Evolutionary conservation across 2,329 filamentous ascomycete genomes (phyloP).

Genomic region (Aspergillus japonicus): DNA sequence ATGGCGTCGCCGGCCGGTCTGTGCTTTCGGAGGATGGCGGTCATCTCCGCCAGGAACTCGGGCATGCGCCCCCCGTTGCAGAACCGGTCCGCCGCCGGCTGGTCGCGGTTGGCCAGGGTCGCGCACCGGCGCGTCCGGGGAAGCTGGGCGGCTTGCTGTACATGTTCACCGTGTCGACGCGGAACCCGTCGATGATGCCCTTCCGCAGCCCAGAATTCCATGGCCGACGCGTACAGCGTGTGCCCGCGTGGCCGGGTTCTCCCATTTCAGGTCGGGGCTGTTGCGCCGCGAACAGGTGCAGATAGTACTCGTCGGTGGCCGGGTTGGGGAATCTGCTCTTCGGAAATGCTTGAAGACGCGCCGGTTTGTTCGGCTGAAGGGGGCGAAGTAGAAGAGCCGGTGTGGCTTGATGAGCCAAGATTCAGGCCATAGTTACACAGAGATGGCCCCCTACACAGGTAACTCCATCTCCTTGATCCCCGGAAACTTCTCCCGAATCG

Average conservation of each 20-base stretch:
- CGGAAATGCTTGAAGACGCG: no score
- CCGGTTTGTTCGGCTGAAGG: no score
- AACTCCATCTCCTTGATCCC: no score
- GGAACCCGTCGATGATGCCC: constrained; percentile 70
- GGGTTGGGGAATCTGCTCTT: constrained; percentile 34
- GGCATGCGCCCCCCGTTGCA: constrained; percentile 58
- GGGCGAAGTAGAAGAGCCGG: no score
- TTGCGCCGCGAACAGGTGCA: constrained; percentile 70
- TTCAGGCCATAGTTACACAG: no score
- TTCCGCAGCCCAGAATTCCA: constrained; percentile 76
- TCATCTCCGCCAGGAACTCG: constrained; percentile 56
- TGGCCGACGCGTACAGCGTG: constrained; percentile 67
- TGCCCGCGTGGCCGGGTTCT: constrained; percentile 64
- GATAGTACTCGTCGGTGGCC: constrained; percentile 68
- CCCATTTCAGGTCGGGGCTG: constrained; percentile 88
- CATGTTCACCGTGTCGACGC: constrained; percentile 71
- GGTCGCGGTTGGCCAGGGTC: constrained; percentile 51
- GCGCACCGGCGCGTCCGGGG: constrained; percentile 42
- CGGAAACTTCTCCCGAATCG: no score
- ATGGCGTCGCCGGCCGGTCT: constrained; percentile 45
- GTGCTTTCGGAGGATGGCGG: constrained; percentile 54
- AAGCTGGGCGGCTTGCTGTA: constrained; percentile 63
- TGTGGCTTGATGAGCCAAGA: no score
- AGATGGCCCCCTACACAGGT: no score
- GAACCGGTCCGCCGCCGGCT: constrained; percentile 62